Evolutionary conservation across 2,329 filamentous ascomycete species (phyloP), one percentile per base, ranked within the genome.

Genomic region (Trichoderma sp.): DNA sequence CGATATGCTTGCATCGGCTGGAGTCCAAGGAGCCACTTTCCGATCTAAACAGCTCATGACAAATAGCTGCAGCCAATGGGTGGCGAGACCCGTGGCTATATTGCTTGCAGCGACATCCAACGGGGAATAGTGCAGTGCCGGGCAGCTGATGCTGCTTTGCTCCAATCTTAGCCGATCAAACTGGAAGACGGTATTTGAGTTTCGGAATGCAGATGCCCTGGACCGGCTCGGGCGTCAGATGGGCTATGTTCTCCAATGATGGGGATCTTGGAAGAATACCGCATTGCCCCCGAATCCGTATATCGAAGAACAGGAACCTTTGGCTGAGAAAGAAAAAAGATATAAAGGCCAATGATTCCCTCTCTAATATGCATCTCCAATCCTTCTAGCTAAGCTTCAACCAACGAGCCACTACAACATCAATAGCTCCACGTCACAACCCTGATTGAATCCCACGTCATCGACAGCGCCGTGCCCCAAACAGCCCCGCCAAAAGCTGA

Each of bases 381-480:
- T 59, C 54, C 39, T 51, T 51, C 55, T 21, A 66, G 58, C 64
- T 51, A 49, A 51, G 30, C 49, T 64, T 64, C 49, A 64, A 43
- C 60, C 60, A 52, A 30, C 30, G 13, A n/a, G 49, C 51, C n/a
- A 56, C 61, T 34, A 65, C 28, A n/a, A n/a, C 51, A 46, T 26
- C 24, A 18, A 56, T 32, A 49, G 59, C 28, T 51, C 68, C 46
- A 61, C 46, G 28, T 34, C 58, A 52, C 32, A 61, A 43, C 49
- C n/a, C 52, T 52, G 28, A 34, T 51, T 58, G 37, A 52, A 24
- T 59, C 59, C 69, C 60, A 70, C 69, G 69, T 70, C 69, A 70
- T 70, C 43, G 66, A 68, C 54, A 32, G 21, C 66, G 51, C 52
- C 59, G 60, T 32, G 52, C 39, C 37, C 55, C 55, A 37, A 58